Evolutionary conservation across 129 eudicot genomes (phyloP).

Genomic region (Saposhnikovia divaricata): DNA sequence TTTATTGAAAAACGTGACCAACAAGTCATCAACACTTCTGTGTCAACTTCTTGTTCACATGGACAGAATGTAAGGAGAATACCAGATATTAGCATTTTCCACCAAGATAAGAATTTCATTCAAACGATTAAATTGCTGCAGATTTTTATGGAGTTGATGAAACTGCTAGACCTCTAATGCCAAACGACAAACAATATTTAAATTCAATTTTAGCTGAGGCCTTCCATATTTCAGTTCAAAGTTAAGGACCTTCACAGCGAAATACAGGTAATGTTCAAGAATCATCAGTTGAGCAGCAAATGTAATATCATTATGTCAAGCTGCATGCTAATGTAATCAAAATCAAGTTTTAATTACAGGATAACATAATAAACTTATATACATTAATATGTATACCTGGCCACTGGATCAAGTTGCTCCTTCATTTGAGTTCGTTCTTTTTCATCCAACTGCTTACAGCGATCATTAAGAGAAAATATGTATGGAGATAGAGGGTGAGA

Average conservation of each 20-base stretch:
- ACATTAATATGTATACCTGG: slow-evolving; percentile 47
- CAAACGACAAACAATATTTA: background rate
- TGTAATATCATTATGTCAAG: too few species aligned
- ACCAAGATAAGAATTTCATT: background rate
- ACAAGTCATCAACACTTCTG: background rate
- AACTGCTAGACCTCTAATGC: background rate
- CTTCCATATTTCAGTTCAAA: too few species aligned
- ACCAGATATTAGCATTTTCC: background rate
- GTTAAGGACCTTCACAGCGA: too few species aligned
- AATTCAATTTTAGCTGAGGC: background rate
- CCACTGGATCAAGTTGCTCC: slow-evolving; percentile 58
- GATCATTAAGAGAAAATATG: slow-evolving; percentile 71
- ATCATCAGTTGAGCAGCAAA: too few species aligned
- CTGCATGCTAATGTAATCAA: too few species aligned
- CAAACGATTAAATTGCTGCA: too few species aligned
- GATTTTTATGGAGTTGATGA: background rate
- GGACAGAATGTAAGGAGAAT: background rate
- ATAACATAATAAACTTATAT: background rate
- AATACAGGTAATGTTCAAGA: too few species aligned
- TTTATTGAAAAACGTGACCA: background rate
- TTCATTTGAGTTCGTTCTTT: slow-evolving; percentile 47
- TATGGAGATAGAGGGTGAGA: slow-evolving; percentile 85
- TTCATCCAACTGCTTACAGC: slow-evolving; percentile 60
- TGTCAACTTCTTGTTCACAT: background rate
- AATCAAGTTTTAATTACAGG: too few species aligned